These are phyloP conservation scores for Penicillium waksmanii DNA, from an alignment of 495 filamentous ascomycete genomes.

Conservation along the genomic window DNA sequence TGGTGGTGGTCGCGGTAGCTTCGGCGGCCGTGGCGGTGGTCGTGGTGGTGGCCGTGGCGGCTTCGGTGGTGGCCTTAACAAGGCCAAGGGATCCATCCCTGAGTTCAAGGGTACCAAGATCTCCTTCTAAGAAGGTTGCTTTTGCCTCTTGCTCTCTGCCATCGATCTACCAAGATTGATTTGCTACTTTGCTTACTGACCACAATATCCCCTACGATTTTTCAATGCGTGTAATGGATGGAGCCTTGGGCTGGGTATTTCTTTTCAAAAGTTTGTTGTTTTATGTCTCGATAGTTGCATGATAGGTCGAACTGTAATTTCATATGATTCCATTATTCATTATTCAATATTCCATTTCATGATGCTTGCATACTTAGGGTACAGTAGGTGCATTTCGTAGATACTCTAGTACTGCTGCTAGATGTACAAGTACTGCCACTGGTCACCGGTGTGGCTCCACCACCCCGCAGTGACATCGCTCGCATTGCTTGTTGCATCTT, in stretches of 20 bases:
- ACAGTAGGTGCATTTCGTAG: too few species aligned
- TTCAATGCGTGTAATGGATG: constrained; percentile 26
- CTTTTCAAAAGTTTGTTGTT: constrained; percentile 26
- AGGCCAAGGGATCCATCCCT: constrained; percentile 74
- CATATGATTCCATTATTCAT: constrained; percentile 14
- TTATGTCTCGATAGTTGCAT: constrained; percentile 15
- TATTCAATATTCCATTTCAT: background rate
- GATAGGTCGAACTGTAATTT: constrained; percentile 30
- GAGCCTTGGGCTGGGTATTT: constrained; percentile 18
- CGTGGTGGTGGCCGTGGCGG: constrained; percentile 55
- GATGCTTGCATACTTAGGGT: too few species aligned
- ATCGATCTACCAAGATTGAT: background rate
- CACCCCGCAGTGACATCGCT: too few species aligned
- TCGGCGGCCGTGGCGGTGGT: constrained; percentile 56
- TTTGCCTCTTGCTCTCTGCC: constrained; percentile 6
- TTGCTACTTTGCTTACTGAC: constrained; percentile 21
- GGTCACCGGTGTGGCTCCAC: too few species aligned
- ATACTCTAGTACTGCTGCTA: background rate
- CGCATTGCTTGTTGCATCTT: too few species aligned
- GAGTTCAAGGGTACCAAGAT: constrained; percentile 92
- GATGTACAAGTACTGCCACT: too few species aligned
- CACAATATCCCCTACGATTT: constrained; percentile 19
- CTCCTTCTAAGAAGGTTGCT: constrained; percentile 67
- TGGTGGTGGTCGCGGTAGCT: constrained; percentile 56
- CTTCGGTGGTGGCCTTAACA: constrained; percentile 45